Evolutionary conservation across 352 stramenopile genomes (phyloP), one percentile per base, ranked within the genome.

Genomic region (Globisporangium nodosum): DNA sequence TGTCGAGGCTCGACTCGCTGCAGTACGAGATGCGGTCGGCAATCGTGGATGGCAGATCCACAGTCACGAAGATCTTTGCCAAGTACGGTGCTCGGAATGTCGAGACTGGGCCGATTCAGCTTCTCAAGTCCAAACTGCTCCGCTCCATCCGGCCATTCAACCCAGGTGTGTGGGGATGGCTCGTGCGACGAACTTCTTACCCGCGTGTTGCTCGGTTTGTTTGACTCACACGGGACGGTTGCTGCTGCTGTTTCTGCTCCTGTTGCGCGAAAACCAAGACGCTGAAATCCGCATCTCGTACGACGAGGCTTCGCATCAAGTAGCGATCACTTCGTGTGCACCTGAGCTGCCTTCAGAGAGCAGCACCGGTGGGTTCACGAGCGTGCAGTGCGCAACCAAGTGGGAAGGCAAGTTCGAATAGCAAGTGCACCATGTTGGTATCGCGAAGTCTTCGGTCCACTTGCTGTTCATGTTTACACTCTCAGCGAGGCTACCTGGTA

Each of bases 1-100:
- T 93, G 72, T 93, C 83, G 31, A 67, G 71, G 13, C 62, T 88
- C 35, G 79, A 88, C 46, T 92, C 81, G 24, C 75, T 92, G 49
- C 70, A 86, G 40, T 93, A 93, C 61, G 71, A 86, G 51, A 79
- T 85, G 3, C 81, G 81, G 4, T 86, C 71, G 9, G 71, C 71
- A 1, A 64, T 73, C 5, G 57, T 89, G 2, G 67, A 75, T 16
- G 79, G 79, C 39, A 76, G 73, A 37, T 60, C 81, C 43, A 73
- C 65, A 35, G 75, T 62, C 12, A 74, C 65, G 57, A 89, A 90
- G 52, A 76, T 92, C n/a, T 93, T 90, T 40, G 84, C 84, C 52
- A 91, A 90, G 57, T 94, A 94, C 58, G 84, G 84, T 18, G 84
- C 84, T n/a, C 78, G 84, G 12, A 85, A 90, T 49, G 80, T 94